These are phyloP conservation scores for Copromyces sp. DNA, from an alignment of 495 filamentous ascomycete species.

Conservation along the genomic window DNA sequence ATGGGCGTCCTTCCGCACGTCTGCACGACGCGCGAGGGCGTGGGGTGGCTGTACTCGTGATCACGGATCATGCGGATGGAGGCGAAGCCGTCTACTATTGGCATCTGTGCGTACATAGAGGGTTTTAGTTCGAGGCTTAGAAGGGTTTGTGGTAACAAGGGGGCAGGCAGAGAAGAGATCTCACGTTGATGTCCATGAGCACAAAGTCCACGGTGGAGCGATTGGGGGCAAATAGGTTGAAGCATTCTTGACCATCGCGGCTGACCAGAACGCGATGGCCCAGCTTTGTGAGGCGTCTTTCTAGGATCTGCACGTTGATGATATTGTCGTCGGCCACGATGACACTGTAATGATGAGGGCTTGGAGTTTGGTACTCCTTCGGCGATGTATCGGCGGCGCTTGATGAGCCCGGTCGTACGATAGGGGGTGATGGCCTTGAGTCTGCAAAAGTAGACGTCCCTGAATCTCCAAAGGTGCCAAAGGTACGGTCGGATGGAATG, in stretches of 20 bases:
- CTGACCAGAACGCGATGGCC: slow-evolving; percentile 61
- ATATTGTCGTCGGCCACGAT: slow-evolving; percentile 79
- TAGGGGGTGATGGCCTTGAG: slow-evolving; percentile 4
- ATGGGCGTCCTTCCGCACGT: slow-evolving; percentile 13
- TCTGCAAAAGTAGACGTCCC: not conserved
- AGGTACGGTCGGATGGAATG: not conserved
- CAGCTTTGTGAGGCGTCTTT: slow-evolving; percentile 61
- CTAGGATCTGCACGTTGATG: slow-evolving; percentile 68
- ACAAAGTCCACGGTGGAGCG: slow-evolving; percentile 15
- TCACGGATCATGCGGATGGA: slow-evolving; percentile 12
- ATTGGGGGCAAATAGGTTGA: slow-evolving; percentile 39
- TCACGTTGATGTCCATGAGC: slow-evolving; percentile 18
- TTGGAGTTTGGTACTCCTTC: slow-evolving; percentile 3
- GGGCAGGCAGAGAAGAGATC: not conserved
- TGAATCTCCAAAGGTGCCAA: not conserved
- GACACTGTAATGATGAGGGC: slow-evolving; percentile 42
- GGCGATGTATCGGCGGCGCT: slow-evolving; percentile 1
- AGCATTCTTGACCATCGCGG: slow-evolving; percentile 71
- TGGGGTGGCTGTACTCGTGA: slow-evolving; percentile 7
- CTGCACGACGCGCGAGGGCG: slow-evolving; percentile 11
- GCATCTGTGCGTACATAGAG: slow-evolving; percentile 7
- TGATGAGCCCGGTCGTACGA: not conserved
- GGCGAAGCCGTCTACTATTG: slow-evolving; percentile 14
- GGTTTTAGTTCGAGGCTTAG: not conserved
- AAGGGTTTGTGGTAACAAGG: not conserved